phyloP scores from a whole-genome alignment of 306 rosid genomes.

The Glycine tomentella region DNA sequence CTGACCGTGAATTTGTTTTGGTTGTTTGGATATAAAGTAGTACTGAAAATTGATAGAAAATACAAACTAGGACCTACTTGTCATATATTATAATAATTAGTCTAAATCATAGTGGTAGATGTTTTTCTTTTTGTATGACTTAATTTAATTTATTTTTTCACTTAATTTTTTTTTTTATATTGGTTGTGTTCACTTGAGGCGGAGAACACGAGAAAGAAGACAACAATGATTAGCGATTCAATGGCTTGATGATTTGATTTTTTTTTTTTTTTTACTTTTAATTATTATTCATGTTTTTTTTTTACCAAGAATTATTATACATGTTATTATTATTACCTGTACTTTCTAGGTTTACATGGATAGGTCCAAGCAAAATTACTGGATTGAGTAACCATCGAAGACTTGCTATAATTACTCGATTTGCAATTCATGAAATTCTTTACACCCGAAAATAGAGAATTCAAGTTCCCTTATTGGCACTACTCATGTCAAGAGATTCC shows the following conservation, averaged over 20 bases:
- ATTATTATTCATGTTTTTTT: background rate
- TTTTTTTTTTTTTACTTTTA: background rate
- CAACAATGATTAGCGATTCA: background rate
- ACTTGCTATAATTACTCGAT: background rate
- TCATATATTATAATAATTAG: background rate
- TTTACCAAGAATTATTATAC: too few relatives aligned
- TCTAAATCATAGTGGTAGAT: background rate
- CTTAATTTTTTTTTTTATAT: background rate
- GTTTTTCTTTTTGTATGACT: background rate
- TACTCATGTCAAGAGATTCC: background rate
- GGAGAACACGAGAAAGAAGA: background rate
- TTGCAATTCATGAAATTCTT: too few relatives aligned
- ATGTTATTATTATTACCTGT: background rate
- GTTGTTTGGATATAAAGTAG: background rate
- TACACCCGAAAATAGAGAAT: background rate
- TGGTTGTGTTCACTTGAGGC: background rate
- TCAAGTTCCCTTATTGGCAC: background rate
- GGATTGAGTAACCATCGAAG: background rate
- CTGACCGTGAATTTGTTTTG: background rate
- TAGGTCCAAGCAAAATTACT: background rate
- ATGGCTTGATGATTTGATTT: background rate
- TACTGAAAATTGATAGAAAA: background rate
- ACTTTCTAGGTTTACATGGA: background rate
- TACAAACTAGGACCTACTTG: background rate
- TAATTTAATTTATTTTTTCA: background rate